Evolutionary conservation across 805 yeast genomes (phyloP), one percentile per base, ranked within the genome.

Genomic region (Cephaloascus fragrans): DNA sequence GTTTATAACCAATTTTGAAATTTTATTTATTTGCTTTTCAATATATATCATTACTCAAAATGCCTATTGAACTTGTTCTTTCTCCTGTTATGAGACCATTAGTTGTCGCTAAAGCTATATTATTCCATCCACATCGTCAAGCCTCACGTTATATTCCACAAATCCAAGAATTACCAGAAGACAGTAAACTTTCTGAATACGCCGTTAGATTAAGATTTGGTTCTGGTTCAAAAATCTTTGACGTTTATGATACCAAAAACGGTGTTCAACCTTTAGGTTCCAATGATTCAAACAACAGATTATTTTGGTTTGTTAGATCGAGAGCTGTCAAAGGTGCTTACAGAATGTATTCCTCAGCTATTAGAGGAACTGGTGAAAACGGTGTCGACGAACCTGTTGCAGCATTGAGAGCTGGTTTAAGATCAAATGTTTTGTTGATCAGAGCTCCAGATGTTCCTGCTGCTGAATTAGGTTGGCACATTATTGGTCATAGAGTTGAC

Each of bases 321-420:
- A 64, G 82, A 44, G 80, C 82, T 3, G 82, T 77, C 37, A 77
- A 76, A 54, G 82, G 83, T 37, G 78, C 80, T 2, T 77, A 75
- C 58, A 74, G 69, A 51, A 69, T 77, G 75, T 76, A 62, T 47
- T 64, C 71, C 8, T 47, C 61, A 9, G 61, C 51, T 15, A 57
- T 69, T 33, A 45, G 51, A 29, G 62, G 57, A 3, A 69, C 75
- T 1, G 75, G 75, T 3, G 58, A 59, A 26, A 55, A 68, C 9
- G 75, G 72, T 17, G 69, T 65, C 45, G 78, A 74, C 44, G 73
- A 71, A 46, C 81, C 81, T 2, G 70, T 74, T 35, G 82, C 80
- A 4, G 67, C 75, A 9, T 46, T 76, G 16, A 61, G 82, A 43
- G 83, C 83, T 3, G 83, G 83, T 4, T 59, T 75, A 37, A 59